Conservation (phyloP, 208 protist species). For the Angomonas deanei region DNA sequence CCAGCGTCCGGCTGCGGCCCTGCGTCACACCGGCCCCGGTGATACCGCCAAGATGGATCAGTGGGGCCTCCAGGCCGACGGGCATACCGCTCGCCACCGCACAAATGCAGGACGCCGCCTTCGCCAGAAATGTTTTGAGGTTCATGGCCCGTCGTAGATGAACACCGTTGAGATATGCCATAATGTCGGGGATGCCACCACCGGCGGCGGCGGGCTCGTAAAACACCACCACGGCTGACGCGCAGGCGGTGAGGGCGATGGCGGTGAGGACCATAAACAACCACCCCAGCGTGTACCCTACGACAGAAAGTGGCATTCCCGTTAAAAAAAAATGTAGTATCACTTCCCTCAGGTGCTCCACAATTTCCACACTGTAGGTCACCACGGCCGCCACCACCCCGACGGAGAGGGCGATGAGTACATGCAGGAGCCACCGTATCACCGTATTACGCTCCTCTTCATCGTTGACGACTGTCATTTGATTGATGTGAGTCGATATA, state of each 20-base stretch:
- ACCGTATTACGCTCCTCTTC: constrained; percentile 43
- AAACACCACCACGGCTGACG: constrained; percentile 68
- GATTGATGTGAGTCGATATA: background rate
- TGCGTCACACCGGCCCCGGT: constrained; percentile 91
- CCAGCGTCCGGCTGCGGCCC: constrained; percentile 79
- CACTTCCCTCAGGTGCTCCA: constrained; percentile 49
- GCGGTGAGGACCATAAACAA: constrained; percentile 46
- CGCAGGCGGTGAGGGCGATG: constrained; percentile 39
- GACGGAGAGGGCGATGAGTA: constrained; percentile 79
- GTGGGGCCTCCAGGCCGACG: constrained; percentile 93
- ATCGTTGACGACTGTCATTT: constrained; percentile 26
- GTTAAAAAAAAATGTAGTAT: constrained; percentile 39
- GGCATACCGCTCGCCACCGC: constrained; percentile 87
- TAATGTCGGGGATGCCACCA: constrained; percentile 88
- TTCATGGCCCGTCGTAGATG: constrained; percentile 86
- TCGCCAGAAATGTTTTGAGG: constrained; percentile 79
- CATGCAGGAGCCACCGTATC: constrained; percentile 80
- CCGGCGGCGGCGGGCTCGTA: constrained; percentile 81
- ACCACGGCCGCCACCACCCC: constrained; percentile 67
- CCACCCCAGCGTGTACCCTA: constrained; percentile 32
- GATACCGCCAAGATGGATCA: constrained; percentile 95
- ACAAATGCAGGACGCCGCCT: constrained; percentile 82
- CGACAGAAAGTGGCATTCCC: constrained; percentile 2
- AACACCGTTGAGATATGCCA: constrained; percentile 92
- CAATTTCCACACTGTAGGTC: constrained; percentile 53